Percentiles rank a stretch among this genome's conserved stretches.
phyloP scores from a whole-genome alignment of 2,329 filamentous ascomycete genomes.

The Ophiostoma ulmi region DNA sequence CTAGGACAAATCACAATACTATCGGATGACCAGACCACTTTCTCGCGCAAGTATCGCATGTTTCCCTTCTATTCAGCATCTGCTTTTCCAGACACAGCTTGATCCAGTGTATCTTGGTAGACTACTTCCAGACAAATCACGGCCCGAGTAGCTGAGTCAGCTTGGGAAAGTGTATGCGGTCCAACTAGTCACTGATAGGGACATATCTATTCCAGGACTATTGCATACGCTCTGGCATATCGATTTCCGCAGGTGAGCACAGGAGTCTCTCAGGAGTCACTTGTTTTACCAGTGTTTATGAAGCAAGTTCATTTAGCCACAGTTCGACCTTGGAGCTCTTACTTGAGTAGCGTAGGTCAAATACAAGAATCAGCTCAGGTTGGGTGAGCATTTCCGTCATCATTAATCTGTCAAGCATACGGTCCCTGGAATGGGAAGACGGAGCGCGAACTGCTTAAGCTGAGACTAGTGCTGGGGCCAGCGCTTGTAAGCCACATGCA shows the following conservation, averaged over 20 bases:
- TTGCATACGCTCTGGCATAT: neutral
- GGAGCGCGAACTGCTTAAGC: neutral
- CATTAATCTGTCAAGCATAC: neutral
- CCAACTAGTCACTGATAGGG: neutral
- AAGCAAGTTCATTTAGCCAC: neutral
- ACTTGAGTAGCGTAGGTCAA: neutral
- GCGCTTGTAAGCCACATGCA: neutral
- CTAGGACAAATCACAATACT: neutral
- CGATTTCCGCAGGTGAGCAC: neutral
- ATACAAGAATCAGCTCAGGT: neutral
- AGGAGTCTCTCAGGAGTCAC: neutral
- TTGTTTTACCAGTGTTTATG: neutral
- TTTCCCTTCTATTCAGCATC: conserved; percentile 2
- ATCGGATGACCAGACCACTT: neutral
- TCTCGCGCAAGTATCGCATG: neutral
- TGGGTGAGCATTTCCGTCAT: neutral
- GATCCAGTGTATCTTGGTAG: neutral
- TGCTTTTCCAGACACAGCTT: neutral
- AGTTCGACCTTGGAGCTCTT: neutral
- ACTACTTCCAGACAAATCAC: neutral
- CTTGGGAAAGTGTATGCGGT: conserved; percentile 2
- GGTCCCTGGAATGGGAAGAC: neutral
- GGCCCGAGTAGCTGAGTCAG: neutral
- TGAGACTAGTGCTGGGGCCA: too few relatives aligned
- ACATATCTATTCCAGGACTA: neutral